A percentile compares a stretch with the other conserved stretches of the same genome.
phyloP scores from a whole-genome alignment of 1,284 basidiomycete genomes.

The Tilletia horrida region DNA sequence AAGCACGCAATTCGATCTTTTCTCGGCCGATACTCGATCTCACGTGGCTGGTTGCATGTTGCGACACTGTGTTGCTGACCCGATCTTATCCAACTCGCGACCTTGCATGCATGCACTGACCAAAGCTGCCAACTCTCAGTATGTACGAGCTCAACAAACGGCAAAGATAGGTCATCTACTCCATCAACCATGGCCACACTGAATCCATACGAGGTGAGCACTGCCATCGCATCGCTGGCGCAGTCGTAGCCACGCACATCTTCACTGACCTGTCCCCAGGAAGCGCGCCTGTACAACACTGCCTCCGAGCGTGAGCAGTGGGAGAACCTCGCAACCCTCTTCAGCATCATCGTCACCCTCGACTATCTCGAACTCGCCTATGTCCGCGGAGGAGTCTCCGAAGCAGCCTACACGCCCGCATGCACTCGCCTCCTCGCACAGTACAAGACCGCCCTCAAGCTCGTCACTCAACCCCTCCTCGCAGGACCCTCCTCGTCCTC shows the following conservation, averaged over 20 bases:
- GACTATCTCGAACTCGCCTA: constrained; percentile 95
- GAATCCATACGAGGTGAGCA: constrained; percentile 31
- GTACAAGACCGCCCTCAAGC: constrained; percentile 93
- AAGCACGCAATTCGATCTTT: no score
- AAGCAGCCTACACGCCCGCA: constrained; percentile 84
- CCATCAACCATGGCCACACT: constrained; percentile 17
- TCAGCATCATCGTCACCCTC: constrained; percentile 82
- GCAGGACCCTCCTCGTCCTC: constrained; percentile 55
- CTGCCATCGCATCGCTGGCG: neutral
- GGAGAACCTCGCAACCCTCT: constrained; percentile 83
- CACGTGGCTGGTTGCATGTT: no score
- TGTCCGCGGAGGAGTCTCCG: constrained; percentile 79
- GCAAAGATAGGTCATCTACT: no score
- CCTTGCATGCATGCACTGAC: no score
- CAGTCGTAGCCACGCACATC: neutral
- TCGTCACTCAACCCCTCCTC: constrained; percentile 62
- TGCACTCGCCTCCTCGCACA: constrained; percentile 87
- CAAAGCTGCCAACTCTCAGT: no score
- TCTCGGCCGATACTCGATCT: no score
- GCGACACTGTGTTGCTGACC: no score
- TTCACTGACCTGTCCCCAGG: constrained; percentile 59
- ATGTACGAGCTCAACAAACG: no score
- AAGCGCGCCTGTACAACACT: constrained; percentile 80
- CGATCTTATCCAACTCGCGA: neutral
- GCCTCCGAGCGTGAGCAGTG: constrained; percentile 86